Evolutionary conservation across 441 rosid species (phyloP).

Genomic region (Manihot esculenta): DNA sequence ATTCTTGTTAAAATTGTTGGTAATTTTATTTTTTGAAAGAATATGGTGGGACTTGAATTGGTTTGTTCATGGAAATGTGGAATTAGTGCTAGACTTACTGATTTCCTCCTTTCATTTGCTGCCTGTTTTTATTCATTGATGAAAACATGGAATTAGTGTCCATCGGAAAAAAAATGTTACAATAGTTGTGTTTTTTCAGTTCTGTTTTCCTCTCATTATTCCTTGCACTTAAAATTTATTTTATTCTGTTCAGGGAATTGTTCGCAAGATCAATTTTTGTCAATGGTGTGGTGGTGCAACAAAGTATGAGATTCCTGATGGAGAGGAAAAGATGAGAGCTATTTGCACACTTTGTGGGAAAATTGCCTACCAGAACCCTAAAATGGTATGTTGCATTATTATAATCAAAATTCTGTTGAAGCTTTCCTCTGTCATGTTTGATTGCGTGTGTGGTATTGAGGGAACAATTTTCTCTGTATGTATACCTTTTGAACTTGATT

Average conservation of each 20-base stretch:
- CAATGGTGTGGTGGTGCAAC: conserved; percentile 95
- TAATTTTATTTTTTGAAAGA: background rate
- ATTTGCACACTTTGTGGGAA: conserved; percentile 72
- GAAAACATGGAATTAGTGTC: background rate
- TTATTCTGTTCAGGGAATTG: conserved; percentile 51
- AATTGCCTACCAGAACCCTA: conserved; percentile 92
- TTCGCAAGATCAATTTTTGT: conserved; percentile 72
- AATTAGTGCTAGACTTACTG: background rate
- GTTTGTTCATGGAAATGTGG: background rate
- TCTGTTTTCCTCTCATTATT: background rate
- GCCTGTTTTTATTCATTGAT: background rate
- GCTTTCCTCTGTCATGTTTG: conserved; percentile 4
- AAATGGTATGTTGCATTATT: conserved; percentile 57
- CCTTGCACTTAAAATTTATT: conserved; percentile 9
- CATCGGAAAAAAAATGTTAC: no score
- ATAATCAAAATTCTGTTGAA: background rate
- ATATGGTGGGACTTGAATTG: background rate
- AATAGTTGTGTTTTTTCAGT: background rate
- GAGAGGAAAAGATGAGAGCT: conserved; percentile 87
- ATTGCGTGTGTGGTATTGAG: conserved; percentile 2
- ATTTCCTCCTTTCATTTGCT: background rate
- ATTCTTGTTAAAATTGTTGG: conserved; percentile 1
- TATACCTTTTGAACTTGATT: background rate
- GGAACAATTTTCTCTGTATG: background rate
- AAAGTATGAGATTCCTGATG: conserved; percentile 81